phyloP scores from a whole-genome alignment of 345 rosid genomes.

The Eucalyptus leucophloia region DNA sequence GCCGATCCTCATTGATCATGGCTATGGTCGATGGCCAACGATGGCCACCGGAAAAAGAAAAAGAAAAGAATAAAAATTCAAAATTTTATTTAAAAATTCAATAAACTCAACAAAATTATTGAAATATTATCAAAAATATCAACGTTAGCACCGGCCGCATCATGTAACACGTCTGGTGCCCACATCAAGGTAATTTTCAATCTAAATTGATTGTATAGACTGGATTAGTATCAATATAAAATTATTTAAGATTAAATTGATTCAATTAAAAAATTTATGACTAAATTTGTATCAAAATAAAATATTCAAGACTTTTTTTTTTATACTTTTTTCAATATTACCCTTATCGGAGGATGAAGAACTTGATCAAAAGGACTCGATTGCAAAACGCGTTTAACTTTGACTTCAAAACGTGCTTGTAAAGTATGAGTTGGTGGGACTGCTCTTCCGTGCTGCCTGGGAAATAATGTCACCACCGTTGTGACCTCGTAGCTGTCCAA shows the following conservation, averaged over 20 bases:
- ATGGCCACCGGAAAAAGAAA: too few species aligned
- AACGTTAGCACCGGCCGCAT: rapidly evolving
- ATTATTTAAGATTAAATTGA: rapidly evolving
- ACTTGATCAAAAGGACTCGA: rapidly evolving
- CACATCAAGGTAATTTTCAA: rapidly evolving
- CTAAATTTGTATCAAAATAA: too few species aligned
- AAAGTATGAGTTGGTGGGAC: neutral
- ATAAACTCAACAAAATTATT: too few species aligned
- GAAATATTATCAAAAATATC: too few species aligned
- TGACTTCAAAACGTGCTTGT: neutral
- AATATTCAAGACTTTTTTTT: too few species aligned
- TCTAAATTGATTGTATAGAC: rapidly evolving
- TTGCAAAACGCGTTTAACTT: neutral
- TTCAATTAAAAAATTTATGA: rapidly evolving
- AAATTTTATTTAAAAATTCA: too few species aligned
- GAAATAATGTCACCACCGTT: neutral
- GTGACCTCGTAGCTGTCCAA: neutral
- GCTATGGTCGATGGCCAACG: too few species aligned
- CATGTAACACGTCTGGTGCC: rapidly evolving
- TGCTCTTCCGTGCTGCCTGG: neutral
- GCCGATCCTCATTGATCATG: too few species aligned
- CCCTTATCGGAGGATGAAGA: too few species aligned
- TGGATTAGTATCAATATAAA: rapidly evolving
- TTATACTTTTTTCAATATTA: too few species aligned
- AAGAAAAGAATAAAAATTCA: too few species aligned